These are phyloP conservation scores for Microsporum canis DNA, from an alignment of 2,329 filamentous ascomycete genomes.

Conservation along the genomic window DNA sequence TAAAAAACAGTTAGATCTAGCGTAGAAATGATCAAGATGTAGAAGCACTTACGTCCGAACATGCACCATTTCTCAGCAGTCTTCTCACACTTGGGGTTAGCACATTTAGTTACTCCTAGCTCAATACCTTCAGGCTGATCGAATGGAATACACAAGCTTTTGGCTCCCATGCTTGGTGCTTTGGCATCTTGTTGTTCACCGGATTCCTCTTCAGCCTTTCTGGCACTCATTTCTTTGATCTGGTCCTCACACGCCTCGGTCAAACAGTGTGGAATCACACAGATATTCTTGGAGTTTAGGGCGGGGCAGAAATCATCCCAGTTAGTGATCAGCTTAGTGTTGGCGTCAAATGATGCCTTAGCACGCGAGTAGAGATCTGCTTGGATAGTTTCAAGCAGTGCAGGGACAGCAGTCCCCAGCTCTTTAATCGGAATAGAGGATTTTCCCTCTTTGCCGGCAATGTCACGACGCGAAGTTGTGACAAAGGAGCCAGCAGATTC, in stretches of 20 bases:
- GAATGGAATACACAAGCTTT: conserved; percentile 67
- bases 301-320: conserved; percentile 89
- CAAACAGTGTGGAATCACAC: conserved; percentile 83
- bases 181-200: conserved; percentile 64
- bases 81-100: conserved; percentile 72
- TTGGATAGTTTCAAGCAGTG: conserved; percentile 82
- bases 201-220: conserved; percentile 48
- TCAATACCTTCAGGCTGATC: conserved; percentile 74
- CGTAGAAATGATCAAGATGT: not conserved
- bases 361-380: conserved; percentile 68
- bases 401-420: conserved; percentile 60
- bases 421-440: conserved; percentile 64
- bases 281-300: conserved; percentile 83
- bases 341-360: conserved; percentile 62
- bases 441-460: conserved; percentile 55
- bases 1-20: conserved; percentile 1
- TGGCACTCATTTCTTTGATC: conserved; percentile 84
- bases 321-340: conserved; percentile 68
- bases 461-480: conserved; percentile 77
- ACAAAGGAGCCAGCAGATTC: conserved; percentile 79
- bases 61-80: conserved; percentile 79
- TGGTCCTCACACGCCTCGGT: conserved; percentile 78
- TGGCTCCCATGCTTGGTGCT: conserved; percentile 64
- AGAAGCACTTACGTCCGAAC: conserved; percentile 52
- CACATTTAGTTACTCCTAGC: conserved; percentile 74